Percentiles rank a stretch among this genome's conserved stretches.
These are phyloP conservation scores for Colletotrichum sp. DNA, from an alignment of 2,329 filamentous ascomycete species.

Conservation along the genomic window DNA sequence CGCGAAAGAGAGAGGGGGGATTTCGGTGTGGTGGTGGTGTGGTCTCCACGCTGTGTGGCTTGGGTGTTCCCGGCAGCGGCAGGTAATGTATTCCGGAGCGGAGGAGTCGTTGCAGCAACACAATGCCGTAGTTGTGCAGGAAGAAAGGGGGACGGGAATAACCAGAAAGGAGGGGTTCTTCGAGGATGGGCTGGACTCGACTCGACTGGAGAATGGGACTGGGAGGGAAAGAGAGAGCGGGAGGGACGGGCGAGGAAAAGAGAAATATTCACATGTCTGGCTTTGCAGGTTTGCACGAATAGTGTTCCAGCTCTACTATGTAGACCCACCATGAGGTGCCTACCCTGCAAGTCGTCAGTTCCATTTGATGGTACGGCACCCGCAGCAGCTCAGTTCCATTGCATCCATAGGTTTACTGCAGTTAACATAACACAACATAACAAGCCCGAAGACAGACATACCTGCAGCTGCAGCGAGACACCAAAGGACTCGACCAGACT, in stretches of 20 bases:
- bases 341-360: background rate
- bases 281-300: background rate
- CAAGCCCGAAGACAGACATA: background rate
- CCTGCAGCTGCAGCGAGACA: background rate
- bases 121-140: background rate
- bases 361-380: background rate
- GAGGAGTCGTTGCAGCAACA: background rate
- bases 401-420: background rate
- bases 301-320: background rate
- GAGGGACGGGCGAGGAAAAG: background rate
- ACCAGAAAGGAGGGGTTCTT: background rate
- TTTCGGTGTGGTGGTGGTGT: conserved; percentile 11
- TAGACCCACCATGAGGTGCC: background rate
- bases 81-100: background rate
- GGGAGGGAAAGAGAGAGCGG: background rate
- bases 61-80: background rate
- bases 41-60: conserved; percentile 9
- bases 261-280: conserved; percentile 18
- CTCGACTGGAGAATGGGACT: background rate
- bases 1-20: conserved; percentile 3
- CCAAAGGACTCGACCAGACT: background rate
- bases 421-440: background rate
- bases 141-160: background rate
- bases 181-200: background rate
- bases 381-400: background rate